phyloP scores from a whole-genome alignment of 2,329 filamentous ascomycete genomes.

The Aspergillus versicolor region DNA sequence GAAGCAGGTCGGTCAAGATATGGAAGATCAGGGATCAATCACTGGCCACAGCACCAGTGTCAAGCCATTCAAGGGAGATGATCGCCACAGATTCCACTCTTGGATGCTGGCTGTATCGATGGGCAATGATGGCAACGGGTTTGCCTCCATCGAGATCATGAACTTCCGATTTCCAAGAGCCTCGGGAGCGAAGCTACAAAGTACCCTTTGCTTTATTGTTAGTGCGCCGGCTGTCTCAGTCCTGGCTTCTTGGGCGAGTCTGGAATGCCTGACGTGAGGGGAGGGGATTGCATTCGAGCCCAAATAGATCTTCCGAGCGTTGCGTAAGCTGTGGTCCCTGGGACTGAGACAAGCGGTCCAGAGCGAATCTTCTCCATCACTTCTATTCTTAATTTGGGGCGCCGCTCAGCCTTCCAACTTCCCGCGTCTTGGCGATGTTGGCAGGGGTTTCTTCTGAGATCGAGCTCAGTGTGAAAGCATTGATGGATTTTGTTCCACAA shows the following conservation, averaged over 20 bases:
- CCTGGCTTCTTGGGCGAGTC: conserved; percentile 8
- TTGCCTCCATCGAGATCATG: not conserved
- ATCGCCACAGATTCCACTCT: conserved; percentile 7
- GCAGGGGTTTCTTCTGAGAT: not conserved
- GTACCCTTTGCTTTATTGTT: not conserved
- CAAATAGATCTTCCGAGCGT: conserved; percentile 13
- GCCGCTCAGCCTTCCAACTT: conserved; percentile 5
- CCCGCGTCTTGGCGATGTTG: conserved; percentile 17
- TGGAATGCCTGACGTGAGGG: conserved; percentile 5
- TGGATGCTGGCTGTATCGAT: not conserved
- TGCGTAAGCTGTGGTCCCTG: conserved; percentile 25
- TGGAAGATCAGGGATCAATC: not conserved
- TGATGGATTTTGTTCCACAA: too few species aligned
- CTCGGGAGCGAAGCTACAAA: not conserved
- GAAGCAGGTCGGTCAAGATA: not conserved
- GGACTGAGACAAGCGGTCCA: conserved; percentile 4
- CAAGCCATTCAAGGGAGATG: not conserved
- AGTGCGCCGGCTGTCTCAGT: not conserved
- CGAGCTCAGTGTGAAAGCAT: not conserved
- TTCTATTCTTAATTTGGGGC: conserved; percentile 20
- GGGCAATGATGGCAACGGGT: not conserved
- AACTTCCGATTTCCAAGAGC: not conserved
- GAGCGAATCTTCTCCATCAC: not conserved
- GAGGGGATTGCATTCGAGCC: not conserved
- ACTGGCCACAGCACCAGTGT: not conserved